Base-by-base conservation (phyloP, 2,329 filamentous ascomycete genomes). In the Fusarium lyarnte region DNA sequence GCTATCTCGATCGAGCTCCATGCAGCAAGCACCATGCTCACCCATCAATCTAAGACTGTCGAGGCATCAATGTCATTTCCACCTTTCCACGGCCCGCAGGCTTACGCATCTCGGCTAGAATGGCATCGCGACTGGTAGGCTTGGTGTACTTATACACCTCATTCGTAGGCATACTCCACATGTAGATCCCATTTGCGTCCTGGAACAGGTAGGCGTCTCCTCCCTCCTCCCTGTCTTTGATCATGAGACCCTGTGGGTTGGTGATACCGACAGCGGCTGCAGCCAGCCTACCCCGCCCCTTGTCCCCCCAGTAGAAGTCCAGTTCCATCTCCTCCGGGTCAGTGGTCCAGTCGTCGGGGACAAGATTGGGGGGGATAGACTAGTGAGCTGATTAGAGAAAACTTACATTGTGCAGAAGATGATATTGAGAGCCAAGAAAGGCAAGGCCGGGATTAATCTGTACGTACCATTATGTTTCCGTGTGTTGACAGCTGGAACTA, bases 171-270 rank as follows among this genome's bases (percentile, higher is more conserved):
- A 59, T 59, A 3, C 55, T 59, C 55, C 55, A 59, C 43, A 59
- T 1, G n/a, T 59, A 59, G 21, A 59, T 23, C 14, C 55, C 43
- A 11, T 27, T 42, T 51, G 35, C 33, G 3, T 49, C 55, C 27
- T 51, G 55, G 55, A 59, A 59, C 35, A 59, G 3, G 55, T 59
- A 59, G 27, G 21, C 55, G 10, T 59, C 55, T 59, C 55, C 55
- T 9, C 55, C 55, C 2, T n/a, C 33, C 1, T 9, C 13, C 17
- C 25, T 35, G 5, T 51, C 43, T 33, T 59, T 59, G n/a, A 59
- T 41, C 55, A 59, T 59, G 12, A 59, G 55, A 7, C 8, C 6
- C 2, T 13, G 35, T 0, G 55, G 55, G 2, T 42, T 51, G 55
- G 27, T 27, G 27, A 59, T 59, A 10, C 43, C 55, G 8, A 59